Percentiles rank a stretch among this genome's conserved stretches.
Conservation (phyloP, 2,329 filamentous ascomycete species). For the Arthrobotrys sphaeroides region DNA sequence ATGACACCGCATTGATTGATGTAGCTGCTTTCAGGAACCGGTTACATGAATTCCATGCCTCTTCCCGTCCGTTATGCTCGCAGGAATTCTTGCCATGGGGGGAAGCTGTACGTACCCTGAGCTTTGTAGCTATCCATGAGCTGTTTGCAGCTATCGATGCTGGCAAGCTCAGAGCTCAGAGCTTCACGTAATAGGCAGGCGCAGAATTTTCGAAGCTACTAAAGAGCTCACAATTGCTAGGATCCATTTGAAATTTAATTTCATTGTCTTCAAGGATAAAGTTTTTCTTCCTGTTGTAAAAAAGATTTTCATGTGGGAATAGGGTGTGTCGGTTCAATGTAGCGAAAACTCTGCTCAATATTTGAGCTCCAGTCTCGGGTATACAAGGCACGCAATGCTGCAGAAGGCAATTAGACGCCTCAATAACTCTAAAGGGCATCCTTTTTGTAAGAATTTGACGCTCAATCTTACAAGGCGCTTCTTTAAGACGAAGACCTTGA, state of each 20-base stretch:
- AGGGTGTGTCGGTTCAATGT: background rate
- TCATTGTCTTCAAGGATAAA: constrained; percentile 13
- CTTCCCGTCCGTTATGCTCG: background rate
- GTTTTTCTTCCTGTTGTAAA: background rate
- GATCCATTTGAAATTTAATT: background rate
- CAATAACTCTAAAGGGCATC: background rate
- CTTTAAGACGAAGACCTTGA: background rate
- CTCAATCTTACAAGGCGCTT: constrained; percentile 17
- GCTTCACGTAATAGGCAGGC: constrained; percentile 8
- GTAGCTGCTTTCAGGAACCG: constrained; percentile 46
- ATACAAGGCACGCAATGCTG: no score
- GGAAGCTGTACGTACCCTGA: constrained; percentile 10
- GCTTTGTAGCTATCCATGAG: constrained; percentile 28
- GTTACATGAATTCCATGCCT: constrained; percentile 16
- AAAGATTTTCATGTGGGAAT: constrained; percentile 14
- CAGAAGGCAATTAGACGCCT: constrained; percentile 4
- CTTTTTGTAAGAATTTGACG: background rate
- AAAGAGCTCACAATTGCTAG: background rate
- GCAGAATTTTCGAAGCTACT: background rate
- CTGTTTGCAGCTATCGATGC: constrained; percentile 25
- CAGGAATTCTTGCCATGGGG: background rate
- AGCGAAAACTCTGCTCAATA: constrained; percentile 19
- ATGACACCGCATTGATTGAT: constrained; percentile 22
- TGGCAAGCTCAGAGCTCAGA: background rate
- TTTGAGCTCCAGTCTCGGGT: constrained; percentile 38